Conservation (phyloP, 495 filamentous ascomycete genomes). For the Physcia stellaris region DNA sequence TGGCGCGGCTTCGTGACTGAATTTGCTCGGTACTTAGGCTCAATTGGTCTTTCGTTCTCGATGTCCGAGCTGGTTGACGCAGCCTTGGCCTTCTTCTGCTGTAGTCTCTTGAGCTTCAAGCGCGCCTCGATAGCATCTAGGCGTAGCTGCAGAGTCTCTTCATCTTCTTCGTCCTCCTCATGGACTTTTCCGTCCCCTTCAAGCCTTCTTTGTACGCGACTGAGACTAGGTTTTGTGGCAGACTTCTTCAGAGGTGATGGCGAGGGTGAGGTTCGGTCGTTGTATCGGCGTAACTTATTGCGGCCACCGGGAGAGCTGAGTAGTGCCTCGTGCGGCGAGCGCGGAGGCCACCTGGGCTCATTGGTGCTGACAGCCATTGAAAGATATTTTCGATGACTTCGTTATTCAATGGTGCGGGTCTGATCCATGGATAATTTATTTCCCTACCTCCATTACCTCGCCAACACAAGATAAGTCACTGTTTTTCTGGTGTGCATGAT, state of each 20-base stretch:
- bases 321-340: conserved; percentile 73
- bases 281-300: conserved; percentile 49
- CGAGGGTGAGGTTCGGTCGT: conserved; percentile 46
- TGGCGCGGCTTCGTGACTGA: background rate
- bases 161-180: conserved; percentile 70
- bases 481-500: too few relatives aligned
- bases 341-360: conserved; percentile 69
- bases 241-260: conserved; percentile 49
- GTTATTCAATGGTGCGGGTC: too few relatives aligned
- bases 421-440: too few relatives aligned
- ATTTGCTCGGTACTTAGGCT: background rate
- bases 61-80: conserved; percentile 10
- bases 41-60: conserved; percentile 8
- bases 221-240: conserved; percentile 26
- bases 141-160: conserved; percentile 73
- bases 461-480: too few relatives aligned
- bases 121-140: conserved; percentile 75
- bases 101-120: conserved; percentile 78
- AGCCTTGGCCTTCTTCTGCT: conserved; percentile 36
- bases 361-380: background rate
- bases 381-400: background rate
- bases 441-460: too few relatives aligned
- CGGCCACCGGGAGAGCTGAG: conserved; percentile 71
- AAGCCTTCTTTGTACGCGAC: conserved; percentile 18
- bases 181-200: conserved; percentile 24